phyloP scores from a whole-genome alignment of 2,329 filamentous ascomycete species.

The Colletotrichum noveboracense region DNA sequence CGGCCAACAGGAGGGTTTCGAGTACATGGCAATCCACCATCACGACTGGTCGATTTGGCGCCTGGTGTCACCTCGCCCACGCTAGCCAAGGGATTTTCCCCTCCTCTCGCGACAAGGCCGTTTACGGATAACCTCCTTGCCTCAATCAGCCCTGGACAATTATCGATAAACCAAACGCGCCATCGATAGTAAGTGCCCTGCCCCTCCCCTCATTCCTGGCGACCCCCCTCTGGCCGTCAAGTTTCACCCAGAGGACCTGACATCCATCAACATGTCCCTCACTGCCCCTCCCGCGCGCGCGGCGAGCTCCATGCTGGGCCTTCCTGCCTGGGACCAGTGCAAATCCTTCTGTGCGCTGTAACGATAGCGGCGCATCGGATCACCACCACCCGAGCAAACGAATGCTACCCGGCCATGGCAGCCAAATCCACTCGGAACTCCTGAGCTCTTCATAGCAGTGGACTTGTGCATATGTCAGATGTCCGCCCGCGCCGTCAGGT shows the following conservation, averaged over 20 bases:
- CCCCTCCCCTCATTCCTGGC: background rate
- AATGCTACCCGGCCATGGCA: background rate
- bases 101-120: background rate
- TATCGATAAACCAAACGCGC: background rate
- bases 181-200: background rate
- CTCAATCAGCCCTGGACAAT: background rate
- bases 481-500: too few relatives aligned
- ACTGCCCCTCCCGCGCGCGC: background rate
- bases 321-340: background rate
- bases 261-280: background rate
- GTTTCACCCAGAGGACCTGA: background rate
- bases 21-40: background rate
- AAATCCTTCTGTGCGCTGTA: background rate
- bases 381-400: background rate
- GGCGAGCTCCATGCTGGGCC: background rate
- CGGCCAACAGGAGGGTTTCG: background rate
- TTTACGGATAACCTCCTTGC: background rate
- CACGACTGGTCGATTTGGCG: background rate
- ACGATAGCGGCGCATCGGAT: background rate
- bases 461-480: too few relatives aligned
- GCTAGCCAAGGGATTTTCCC: slow-evolving; percentile 3
- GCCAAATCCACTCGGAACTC: background rate
- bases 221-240: background rate
- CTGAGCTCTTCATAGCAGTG: too few relatives aligned
- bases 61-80: slow-evolving; percentile 1